Evolutionary conservation across 2,329 filamentous ascomycete genomes (phyloP).

Genomic region (Calcarisporium arbuscula): DNA sequence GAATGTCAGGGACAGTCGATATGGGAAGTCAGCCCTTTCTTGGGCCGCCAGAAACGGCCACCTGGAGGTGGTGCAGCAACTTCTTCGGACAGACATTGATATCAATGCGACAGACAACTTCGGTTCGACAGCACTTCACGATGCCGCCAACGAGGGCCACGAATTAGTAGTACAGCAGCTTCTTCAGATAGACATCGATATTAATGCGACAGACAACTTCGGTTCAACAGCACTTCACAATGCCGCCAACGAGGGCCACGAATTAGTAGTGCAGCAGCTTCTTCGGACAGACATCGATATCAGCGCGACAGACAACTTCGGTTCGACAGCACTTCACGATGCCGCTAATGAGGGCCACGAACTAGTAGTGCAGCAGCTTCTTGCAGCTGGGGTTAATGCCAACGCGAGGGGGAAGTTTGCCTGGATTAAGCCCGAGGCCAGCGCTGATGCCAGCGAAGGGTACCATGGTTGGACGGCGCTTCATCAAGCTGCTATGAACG

Average conservation of each 20-base stretch:
- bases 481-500: not conserved
- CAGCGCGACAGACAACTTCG: not conserved
- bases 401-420: not conserved
- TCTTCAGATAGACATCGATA: not conserved
- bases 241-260: not conserved
- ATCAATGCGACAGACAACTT: not conserved
- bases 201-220: not conserved
- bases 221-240: slow-evolving; percentile 2
- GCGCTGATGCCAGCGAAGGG: not conserved
- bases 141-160: not conserved
- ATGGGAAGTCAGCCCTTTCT: not conserved
- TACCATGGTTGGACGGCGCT: too few relatives aligned
- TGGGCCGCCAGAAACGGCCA: slow-evolving; percentile 6
- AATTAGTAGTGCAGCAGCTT: not conserved
- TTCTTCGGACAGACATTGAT: slow-evolving; percentile 1
- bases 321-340: slow-evolving; percentile 1
- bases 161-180: not conserved
- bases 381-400: not conserved
- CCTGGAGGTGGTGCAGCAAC: too few relatives aligned
- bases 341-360: not conserved
- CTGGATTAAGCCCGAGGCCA: not conserved
- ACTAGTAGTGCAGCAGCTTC: not conserved
- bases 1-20: not conserved
- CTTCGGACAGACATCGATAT: slow-evolving; percentile 1
- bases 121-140: not conserved